These are phyloP conservation scores for Edaphochlamys debaryana DNA, from an alignment of 139 green algal genomes.

Conservation along the genomic window DNA sequence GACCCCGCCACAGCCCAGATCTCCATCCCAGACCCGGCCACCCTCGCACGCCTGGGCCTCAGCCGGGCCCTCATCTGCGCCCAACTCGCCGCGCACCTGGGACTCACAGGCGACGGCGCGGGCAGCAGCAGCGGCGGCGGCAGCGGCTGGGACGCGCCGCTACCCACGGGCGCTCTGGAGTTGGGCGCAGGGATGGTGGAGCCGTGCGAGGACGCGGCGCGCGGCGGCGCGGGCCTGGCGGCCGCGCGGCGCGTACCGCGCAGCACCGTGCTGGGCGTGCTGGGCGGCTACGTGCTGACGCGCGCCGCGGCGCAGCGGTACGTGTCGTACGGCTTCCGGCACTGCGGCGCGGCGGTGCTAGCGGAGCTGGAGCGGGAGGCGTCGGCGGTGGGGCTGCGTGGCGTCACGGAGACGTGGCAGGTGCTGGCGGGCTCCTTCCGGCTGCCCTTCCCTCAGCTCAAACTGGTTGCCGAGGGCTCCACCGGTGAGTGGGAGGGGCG, in stretches of 20 bases:
- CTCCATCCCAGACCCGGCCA: background rate
- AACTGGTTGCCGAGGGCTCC: conserved; percentile 10
- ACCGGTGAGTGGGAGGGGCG: background rate
- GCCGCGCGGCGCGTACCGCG: background rate
- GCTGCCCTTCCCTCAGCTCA: conserved; percentile 5
- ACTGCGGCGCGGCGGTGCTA: background rate
- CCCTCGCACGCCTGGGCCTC: background rate
- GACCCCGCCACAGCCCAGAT: background rate
- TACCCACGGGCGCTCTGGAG: background rate
- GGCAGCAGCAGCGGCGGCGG: too few relatives aligned
- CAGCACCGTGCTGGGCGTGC: conserved; percentile 6
- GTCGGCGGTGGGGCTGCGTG: background rate
- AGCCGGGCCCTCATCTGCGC: background rate
- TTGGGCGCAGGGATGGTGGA: background rate
- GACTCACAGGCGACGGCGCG: background rate
- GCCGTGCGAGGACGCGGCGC: background rate
- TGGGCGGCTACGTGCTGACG: conserved; percentile 28
- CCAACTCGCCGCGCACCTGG: background rate
- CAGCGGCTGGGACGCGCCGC: background rate
- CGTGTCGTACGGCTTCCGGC: conserved; percentile 6
- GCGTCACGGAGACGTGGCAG: background rate
- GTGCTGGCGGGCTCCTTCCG: conserved; percentile 9
- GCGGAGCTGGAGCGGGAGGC: conserved; percentile 2
- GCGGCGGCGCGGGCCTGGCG: conserved; percentile 2
- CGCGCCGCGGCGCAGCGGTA: background rate